Base-by-base conservation (phyloP, 164 flowering plant species). In the Macadamia tetraphylla region DNA sequence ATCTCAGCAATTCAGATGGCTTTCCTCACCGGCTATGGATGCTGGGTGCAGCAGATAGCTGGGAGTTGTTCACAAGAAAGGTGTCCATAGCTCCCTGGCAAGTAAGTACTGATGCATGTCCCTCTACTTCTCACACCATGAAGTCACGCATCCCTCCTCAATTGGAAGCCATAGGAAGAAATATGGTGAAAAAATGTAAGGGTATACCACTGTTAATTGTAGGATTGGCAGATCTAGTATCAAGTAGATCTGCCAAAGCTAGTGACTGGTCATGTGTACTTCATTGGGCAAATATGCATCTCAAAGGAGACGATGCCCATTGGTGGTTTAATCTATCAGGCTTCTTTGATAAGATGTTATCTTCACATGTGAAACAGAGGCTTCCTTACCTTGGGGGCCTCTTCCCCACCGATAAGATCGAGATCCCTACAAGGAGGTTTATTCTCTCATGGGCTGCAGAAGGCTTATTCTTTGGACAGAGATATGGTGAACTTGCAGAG, bases 221-320 rank as follows among this genome's bases (percentile, higher is more conserved):
- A n/a, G 81, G 71, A 15, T n/a, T 79, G 4, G 86, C 80, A 13
- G 80, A 81, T 0, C 12, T 83, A 43, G 63, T 83, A 10, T 69
- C 70, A 6, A 67, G 40, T 14, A 77, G 76, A 42, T 65, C 65
- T n/a, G 18, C n/a, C 14, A 29, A 6, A 53, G 13, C 14, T 6
- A 10, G 8, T 6, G 73, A 65, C 35, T 81, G 86, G 84, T 23
- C 15, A 9, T 51, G 13, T 31, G 79, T 83, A 48, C 69, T 65
- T 9, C 43, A 76, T 1, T 55, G 72, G 48, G 6, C 63, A 79
- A 6, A 55, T 49, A 4, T 32, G 62, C 35, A 75, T 71, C 29
- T 32, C 60, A 1, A 46, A 4, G 35, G 52, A 52, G 57, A 9
- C 65, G 49, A 17, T 60, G 40, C 40, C 40, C 60, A 10, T 44